Percentiles rank a stretch among this genome's conserved stretches.
Conservation (phyloP, 2,329 filamentous ascomycete genomes). For the Aspergillus arachidicola region DNA sequence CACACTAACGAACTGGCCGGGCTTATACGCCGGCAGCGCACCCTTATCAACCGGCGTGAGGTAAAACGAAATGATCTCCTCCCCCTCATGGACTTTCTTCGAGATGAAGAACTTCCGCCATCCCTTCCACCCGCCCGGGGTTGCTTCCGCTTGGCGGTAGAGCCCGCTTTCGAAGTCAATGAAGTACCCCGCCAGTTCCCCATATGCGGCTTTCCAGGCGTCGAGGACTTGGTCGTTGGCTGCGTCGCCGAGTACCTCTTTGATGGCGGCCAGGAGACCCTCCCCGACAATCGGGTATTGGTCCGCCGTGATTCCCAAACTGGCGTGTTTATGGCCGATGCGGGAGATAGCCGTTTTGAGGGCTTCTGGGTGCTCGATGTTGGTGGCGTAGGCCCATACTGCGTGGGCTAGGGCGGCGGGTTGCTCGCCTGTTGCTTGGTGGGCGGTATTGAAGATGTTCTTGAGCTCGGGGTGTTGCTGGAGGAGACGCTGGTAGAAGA, state of each 20-base stretch:
- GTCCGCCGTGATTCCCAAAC: constrained; percentile 65
- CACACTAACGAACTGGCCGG: constrained; percentile 74
- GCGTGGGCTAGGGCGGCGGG: constrained; percentile 67
- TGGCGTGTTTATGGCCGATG: constrained; percentile 75
- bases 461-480: constrained; percentile 64
- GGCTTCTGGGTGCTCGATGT: constrained; percentile 67
- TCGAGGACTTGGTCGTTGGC: constrained; percentile 63
- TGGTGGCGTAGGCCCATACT: constrained; percentile 69
- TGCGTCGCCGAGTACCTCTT: constrained; percentile 66
- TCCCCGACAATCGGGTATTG: constrained; percentile 71
- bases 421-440: constrained; percentile 68
- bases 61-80: constrained; percentile 70
- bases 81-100: constrained; percentile 64
- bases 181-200: constrained; percentile 69
- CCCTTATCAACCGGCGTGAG: constrained; percentile 64
- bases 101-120: constrained; percentile 68
- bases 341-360: constrained; percentile 61
- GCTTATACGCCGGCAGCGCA: constrained; percentile 63
- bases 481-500: constrained; percentile 70
- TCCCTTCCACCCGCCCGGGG: constrained; percentile 55
- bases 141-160: constrained; percentile 46
- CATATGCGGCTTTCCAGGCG: constrained; percentile 72
- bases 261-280: constrained; percentile 67
- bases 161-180: constrained; percentile 64
- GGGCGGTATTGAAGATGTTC: constrained; percentile 69